phyloP scores from a whole-genome alignment of 352 stramenopile species.

The Paralagenidium karlingii region DNA sequence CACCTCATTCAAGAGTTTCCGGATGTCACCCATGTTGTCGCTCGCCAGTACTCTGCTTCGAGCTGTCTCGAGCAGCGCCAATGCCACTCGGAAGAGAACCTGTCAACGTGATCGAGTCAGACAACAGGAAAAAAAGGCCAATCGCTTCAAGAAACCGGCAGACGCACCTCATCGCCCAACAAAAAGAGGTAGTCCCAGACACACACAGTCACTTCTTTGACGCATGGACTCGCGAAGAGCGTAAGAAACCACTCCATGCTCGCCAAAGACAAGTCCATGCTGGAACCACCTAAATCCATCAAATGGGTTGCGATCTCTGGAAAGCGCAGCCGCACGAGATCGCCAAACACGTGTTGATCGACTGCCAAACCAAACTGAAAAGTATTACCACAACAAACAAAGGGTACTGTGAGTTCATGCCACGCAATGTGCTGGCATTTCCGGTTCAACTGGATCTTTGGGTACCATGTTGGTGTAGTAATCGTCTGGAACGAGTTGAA shows the following conservation, averaged over 20 bases:
- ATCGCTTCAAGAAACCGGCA: too few relatives aligned
- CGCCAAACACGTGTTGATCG: constrained; percentile 81
- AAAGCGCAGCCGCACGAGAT: constrained; percentile 65
- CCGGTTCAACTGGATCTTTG: neutral
- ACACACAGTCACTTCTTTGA: constrained; percentile 48
- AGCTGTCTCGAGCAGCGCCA: constrained; percentile 62
- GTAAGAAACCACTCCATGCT: constrained; percentile 85
- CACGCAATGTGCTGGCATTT: neutral
- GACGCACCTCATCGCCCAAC: constrained; percentile 55
- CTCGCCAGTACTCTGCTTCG: constrained; percentile 39
- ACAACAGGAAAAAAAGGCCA: too few relatives aligned
- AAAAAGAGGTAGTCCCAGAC: constrained; percentile 83
- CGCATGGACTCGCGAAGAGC: constrained; percentile 72
- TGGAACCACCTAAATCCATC: constrained; percentile 54
- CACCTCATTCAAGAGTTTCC: constrained; percentile 74
- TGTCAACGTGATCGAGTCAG: too few relatives aligned
- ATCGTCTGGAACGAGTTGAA: constrained; percentile 66
- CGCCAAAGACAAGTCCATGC: constrained; percentile 74
- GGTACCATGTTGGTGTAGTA: constrained; percentile 83
- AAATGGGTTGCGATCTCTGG: constrained; percentile 55
- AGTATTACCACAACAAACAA: neutral
- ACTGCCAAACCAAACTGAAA: constrained; percentile 67
- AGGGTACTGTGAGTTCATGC: neutral
- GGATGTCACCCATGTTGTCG: constrained; percentile 63
- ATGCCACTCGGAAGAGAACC: constrained; percentile 62